Evolutionary conservation across 257 asterid species (phyloP), one percentile per base, ranked within the genome.

Genomic region (Fraxinus quadrangulata): DNA sequence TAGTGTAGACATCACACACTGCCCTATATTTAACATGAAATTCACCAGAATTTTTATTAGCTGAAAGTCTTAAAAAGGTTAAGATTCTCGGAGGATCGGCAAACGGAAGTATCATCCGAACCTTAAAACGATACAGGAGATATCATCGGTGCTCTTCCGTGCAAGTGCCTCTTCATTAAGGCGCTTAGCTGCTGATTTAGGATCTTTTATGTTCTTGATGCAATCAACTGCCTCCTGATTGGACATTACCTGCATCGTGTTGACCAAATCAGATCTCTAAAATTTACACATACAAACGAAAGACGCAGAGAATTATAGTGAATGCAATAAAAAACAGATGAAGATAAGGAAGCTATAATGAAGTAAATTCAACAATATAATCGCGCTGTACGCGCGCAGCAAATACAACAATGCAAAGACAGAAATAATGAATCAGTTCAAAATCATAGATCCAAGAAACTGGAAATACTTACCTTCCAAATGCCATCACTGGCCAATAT

Each of bases 401-500:
- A 47, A 47, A 47, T 1, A 47, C 59, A 47, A 47, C 21, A 47
- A 47, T 47, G 26, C 9, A n/a, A 23, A 3, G 7, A 33, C 16
- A 26, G 69, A 23, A 8, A 73, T 11, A 6, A 19, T 2, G 74
- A 45, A 56, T 3, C 31, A 28, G 37, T 16, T 13, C 14, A 34
- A 16, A 36, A 19, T 3, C 1, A 54, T 28, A 24, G 30, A 67
- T 5, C 1, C 6, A 56, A 67, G 40, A 45, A 61, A 77, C 72
- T 36, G 61, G 33, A 75, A 67, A 39, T 11, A 67, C 89, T 72
- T 33, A 92, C 99, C 96, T 88, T 90, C 99, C 99, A 95, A 34
- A 95, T 83, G 47, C 99, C 99, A 70, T 95, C 99, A 81, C 99
- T 95, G 23, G 99, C 99, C 86, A 95, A 77, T 71, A 95, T 88